A percentile compares a stretch with the other conserved stretches of the same genome.
Conservation (phyloP, 768 basidiomycete species). For the Dentipellis sp. region DNA sequence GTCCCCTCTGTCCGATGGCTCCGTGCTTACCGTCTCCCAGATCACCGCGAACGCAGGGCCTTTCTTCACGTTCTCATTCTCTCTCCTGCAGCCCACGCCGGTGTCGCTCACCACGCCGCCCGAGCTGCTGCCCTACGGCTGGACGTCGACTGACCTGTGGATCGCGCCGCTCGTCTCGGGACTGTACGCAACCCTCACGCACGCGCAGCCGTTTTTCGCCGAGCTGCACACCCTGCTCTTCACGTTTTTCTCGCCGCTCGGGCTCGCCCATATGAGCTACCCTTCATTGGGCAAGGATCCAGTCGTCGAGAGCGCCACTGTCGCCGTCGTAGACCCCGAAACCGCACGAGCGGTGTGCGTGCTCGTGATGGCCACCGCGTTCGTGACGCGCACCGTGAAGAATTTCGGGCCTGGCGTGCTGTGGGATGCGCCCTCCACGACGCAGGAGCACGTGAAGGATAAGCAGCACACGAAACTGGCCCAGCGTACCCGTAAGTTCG, state of each 20-base stretch:
- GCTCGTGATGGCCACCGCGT: constrained; percentile 6
- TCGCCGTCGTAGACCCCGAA: constrained; percentile 5
- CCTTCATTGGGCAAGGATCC: neutral
- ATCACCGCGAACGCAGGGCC: constrained; percentile 44
- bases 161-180: constrained; percentile 70
- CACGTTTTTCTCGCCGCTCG: constrained; percentile 11
- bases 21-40: constrained; percentile 5
- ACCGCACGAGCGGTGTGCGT: constrained; percentile 11
- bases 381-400: constrained; percentile 7
- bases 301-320: neutral
- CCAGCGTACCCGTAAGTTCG: too few relatives aligned
- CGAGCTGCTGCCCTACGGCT: constrained; percentile 75
- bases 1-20: neutral
- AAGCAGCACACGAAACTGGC: neutral
- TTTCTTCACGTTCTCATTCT: constrained; percentile 68
- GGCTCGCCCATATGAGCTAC: constrained; percentile 2
- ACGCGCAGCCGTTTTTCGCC: constrained; percentile 70
- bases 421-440: constrained; percentile 4
- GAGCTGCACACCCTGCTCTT: constrained; percentile 9
- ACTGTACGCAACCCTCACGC: constrained; percentile 74
- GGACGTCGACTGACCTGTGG: constrained; percentile 84
- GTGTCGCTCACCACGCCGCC: constrained; percentile 65
- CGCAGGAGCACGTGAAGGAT: neutral
- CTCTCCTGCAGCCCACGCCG: constrained; percentile 64
- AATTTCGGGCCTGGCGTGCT: neutral